phyloP scores from a whole-genome alignment of 805 yeast species.

The Pichia scutulata region DNA sequence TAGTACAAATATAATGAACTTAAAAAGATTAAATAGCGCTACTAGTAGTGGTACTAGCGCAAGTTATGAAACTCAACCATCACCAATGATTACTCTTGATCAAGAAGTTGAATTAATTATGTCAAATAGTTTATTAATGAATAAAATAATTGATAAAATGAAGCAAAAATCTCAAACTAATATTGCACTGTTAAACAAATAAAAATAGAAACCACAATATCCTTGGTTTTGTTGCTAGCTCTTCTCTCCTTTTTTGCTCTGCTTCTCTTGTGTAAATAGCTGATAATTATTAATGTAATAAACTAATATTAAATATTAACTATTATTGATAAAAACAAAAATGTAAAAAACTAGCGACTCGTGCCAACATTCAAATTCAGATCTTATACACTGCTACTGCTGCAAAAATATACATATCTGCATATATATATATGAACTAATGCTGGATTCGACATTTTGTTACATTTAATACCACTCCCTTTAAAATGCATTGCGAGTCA shows the following conservation, averaged over 20 bases:
- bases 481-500: neutral
- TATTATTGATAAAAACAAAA: too few species aligned
- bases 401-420: too few species aligned
- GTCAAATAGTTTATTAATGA: neutral
- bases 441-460: too few species aligned
- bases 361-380: too few species aligned
- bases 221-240: neutral
- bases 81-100: neutral
- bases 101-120: neutral
- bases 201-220: too few species aligned
- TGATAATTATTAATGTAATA: too few species aligned
- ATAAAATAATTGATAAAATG: neutral
- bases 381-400: too few species aligned
- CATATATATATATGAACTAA: too few species aligned
- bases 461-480: too few species aligned
- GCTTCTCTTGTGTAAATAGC: too few species aligned
- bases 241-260: neutral
- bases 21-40: neutral
- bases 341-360: too few species aligned
- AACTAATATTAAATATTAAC: too few species aligned
- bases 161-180: neutral
- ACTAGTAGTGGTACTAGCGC: neutral
- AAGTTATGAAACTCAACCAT: neutral
- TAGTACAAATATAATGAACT: neutral
- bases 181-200: neutral